Conservation (phyloP, 2,329 filamentous ascomycete species). For the Botrytis byssoidea region DNA sequence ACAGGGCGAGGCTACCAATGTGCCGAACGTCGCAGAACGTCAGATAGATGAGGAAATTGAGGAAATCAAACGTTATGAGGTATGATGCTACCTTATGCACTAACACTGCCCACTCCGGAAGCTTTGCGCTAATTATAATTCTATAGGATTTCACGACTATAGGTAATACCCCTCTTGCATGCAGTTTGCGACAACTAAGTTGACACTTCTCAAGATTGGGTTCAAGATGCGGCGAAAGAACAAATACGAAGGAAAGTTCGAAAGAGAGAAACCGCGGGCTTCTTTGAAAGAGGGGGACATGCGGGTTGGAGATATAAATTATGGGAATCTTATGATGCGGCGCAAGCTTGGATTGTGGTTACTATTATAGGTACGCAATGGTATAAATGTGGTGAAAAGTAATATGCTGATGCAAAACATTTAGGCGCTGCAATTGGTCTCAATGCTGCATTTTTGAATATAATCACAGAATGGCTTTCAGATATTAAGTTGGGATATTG, state of each 20-base stretch:
- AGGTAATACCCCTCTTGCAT: conserved; percentile 47
- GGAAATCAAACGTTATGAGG: conserved; percentile 95
- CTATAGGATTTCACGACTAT: conserved; percentile 87
- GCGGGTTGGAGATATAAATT: conserved; percentile 77
- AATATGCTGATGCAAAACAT: conserved; percentile 22
- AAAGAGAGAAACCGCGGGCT: conserved; percentile 68
- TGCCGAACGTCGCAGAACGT: conserved; percentile 56
- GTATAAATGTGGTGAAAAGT: background rate
- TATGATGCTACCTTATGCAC: conserved; percentile 39
- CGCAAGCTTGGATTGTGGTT: conserved; percentile 96
- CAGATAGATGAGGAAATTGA: conserved; percentile 92
- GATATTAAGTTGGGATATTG: conserved; percentile 97
- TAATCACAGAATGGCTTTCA: conserved; percentile 93
- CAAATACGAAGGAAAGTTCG: conserved; percentile 76
- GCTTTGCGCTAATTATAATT: conserved; percentile 20
- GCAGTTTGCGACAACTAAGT: conserved; percentile 30
- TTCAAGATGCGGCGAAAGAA: conserved; percentile 92
- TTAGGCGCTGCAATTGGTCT: conserved; percentile 80
- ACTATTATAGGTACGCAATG: conserved; percentile 68
- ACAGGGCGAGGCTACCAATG: conserved; percentile 55
- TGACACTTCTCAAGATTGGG: conserved; percentile 70
- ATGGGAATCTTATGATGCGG: conserved; percentile 88
- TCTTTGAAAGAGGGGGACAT: conserved; percentile 64
- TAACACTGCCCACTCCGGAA: background rate
- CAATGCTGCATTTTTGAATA: conserved; percentile 90